Base-by-base conservation (phyloP, 78 protist genomes). In the Tieghemostelium lacteum region DNA sequence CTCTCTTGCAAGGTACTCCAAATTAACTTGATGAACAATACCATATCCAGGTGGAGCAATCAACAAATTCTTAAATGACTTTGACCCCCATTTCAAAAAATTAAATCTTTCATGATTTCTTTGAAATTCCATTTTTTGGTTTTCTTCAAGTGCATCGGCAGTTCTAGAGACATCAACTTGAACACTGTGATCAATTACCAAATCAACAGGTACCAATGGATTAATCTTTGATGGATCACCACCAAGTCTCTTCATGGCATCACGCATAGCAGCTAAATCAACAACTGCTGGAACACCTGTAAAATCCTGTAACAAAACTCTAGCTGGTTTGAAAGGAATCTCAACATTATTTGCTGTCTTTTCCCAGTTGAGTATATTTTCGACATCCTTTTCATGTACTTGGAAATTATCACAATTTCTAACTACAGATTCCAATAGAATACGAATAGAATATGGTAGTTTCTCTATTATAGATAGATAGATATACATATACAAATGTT, bases 21-120 rank as follows among this genome's bases (percentile, higher is more conserved):
- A 93, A 66, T 97, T 97, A 20, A 97, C 96, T 91, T 97, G 98
- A 50, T 95, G 98, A n/a, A 95, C 96, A 60, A 95, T 95, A 52
- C 98, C 98, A 62, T 86, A 33, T 49, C 96, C 97, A 28, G 98
- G 98, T n/a, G 98, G 98, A 28, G 95, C 96, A 31, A 97, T 93
- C 50, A 61, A 34, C 19, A 97, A 36, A 69, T 73, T 49, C 36
- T 92, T 57, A 73, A 97, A 94, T 31, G 95, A 95, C 31, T 57
- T 66, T 8, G 92, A 58, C 22, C 97, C 96, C 97, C 97, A 97
- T 92, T 97, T 97, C 36, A 97, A 85, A 74, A 97, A 97, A 31
- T 20, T 22, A 75, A 95, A 95, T 61, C 98, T 80, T 93, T 97
- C 98, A 26, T 19, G 19, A 85, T 95, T 95, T 64, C 98, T 86